Base-by-base conservation (phyloP, 495 filamentous ascomycete genomes). In the Hypomontagnella monticulosa region DNA sequence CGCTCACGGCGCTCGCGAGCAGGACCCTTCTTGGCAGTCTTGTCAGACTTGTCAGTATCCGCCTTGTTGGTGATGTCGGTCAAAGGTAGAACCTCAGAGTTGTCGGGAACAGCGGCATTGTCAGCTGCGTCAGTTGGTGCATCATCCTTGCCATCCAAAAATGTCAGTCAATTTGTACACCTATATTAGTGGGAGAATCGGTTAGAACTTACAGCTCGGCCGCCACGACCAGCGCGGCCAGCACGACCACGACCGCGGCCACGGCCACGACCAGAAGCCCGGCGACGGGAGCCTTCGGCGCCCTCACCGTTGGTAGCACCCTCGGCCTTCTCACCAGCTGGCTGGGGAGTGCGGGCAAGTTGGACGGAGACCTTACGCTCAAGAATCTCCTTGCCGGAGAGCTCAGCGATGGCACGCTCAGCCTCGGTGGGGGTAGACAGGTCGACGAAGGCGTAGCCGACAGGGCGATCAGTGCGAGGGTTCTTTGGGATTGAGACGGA, bases 351-450 rank as follows among this genome's bases (percentile, higher is more conserved):
- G 79, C 93, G 93, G 70, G 95, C 95, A 63, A 97, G 89, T 83
- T 99, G 95, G 53, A 99, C 96, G 5, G 93, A 97, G 68, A 99
- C 95, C 88, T 97, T 97, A 76, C 95, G 93, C 76, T 97, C 91
- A 38, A 97, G 87, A 71, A 99, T 93, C 79, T 94, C 92, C 81
- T 97, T 93, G 73, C 95, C 93, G 61, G 94, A 97, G 46, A 99
- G 90, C 77, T 95, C 91, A 70, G 83, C 83, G 71, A 99, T 97
- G 70, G 95, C 95, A 75, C 92, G 90, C 77, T 96, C 91, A 57
- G 95, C 95, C 81, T 99, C 96, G 60, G 85, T 85, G 41, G 96
- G 92, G 52, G 94, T 97, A 43, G 91, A 93, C 47, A 99, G 89
- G 73, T 98, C 95, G 71, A 99, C 95, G 76, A 99, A 99, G 72